Evolutionary conservation across 2,329 filamentous ascomycete genomes (phyloP).

Genomic region (Fusarium armeniacum): DNA sequence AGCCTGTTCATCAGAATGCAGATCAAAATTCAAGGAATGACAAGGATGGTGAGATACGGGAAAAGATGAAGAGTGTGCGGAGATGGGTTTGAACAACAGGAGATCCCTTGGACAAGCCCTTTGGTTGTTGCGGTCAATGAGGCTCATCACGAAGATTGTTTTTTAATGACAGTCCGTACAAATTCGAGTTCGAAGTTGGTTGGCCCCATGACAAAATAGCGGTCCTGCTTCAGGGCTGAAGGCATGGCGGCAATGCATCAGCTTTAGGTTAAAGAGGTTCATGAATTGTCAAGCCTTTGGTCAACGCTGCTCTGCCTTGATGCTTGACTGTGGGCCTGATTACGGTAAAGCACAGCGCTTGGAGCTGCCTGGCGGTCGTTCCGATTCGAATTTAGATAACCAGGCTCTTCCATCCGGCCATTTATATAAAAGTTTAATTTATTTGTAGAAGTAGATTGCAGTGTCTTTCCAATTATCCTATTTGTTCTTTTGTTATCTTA

Average conservation of each 20-base stretch:
- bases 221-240: neutral
- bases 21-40: slow-evolving; percentile 27
- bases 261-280: neutral
- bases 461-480: neutral
- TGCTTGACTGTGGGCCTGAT: neutral
- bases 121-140: neutral
- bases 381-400: neutral
- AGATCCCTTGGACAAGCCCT: slow-evolving; percentile 14
- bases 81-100: slow-evolving; percentile 4
- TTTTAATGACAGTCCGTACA: neutral
- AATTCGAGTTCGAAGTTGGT: slow-evolving; percentile 6
- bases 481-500: neutral
- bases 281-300: neutral
- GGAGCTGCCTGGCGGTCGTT: neutral
- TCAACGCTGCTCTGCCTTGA: neutral
- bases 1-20: slow-evolving; percentile 34
- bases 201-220: neutral
- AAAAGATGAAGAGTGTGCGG: neutral
- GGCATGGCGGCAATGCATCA: neutral
- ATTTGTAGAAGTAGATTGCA: neutral
- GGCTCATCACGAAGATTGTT: slow-evolving; percentile 1
- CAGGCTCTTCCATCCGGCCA: neutral
- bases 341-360: neutral
- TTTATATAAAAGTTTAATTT: neutral
- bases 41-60: slow-evolving; percentile 14